Conservation (phyloP, 495 filamentous ascomycete species). For the Trichoderma erinaceum region DNA sequence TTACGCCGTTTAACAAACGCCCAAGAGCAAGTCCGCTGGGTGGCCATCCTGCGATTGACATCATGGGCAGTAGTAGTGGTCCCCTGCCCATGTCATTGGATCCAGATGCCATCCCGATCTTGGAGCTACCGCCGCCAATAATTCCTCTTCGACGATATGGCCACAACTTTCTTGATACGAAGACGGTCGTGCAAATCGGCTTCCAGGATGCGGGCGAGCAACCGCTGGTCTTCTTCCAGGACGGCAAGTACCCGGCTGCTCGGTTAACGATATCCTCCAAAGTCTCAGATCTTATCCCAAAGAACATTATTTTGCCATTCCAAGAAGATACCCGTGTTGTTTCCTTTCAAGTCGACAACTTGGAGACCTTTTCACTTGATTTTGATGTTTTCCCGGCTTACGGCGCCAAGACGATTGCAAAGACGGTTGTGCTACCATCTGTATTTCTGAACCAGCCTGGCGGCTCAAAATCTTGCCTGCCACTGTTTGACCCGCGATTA, state of each 20-base stretch:
- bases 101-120: slow-evolving; percentile 78
- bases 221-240: slow-evolving; percentile 84
- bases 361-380: slow-evolving; percentile 89
- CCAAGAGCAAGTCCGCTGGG: slow-evolving; percentile 26
- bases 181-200: slow-evolving; percentile 84
- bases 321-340: slow-evolving; percentile 89
- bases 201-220: slow-evolving; percentile 67
- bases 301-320: slow-evolving; percentile 89
- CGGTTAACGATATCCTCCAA: slow-evolving; percentile 95
- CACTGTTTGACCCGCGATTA: slow-evolving; percentile 86
- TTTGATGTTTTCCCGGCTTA: slow-evolving; percentile 98
- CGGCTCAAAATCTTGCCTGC: slow-evolving; percentile 73
- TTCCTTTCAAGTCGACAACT: slow-evolving; percentile 91
- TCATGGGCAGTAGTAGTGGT: slow-evolving; percentile 41
- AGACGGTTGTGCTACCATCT: slow-evolving; percentile 81
- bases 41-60: slow-evolving; percentile 26
- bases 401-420: slow-evolving; percentile 92
- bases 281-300: slow-evolving; percentile 87
- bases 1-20: slow-evolving; percentile 51
- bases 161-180: slow-evolving; percentile 96
- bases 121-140: slow-evolving; percentile 92
- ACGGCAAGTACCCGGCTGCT: slow-evolving; percentile 90
- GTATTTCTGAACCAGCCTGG: slow-evolving; percentile 68
- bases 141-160: slow-evolving; percentile 91
- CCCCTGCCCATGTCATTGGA: slow-evolving; percentile 64